A percentile compares a stretch with the other conserved stretches of the same genome.
Conservation (phyloP, 768 basidiomycete species). For the Hypholoma sublateritium region DNA sequence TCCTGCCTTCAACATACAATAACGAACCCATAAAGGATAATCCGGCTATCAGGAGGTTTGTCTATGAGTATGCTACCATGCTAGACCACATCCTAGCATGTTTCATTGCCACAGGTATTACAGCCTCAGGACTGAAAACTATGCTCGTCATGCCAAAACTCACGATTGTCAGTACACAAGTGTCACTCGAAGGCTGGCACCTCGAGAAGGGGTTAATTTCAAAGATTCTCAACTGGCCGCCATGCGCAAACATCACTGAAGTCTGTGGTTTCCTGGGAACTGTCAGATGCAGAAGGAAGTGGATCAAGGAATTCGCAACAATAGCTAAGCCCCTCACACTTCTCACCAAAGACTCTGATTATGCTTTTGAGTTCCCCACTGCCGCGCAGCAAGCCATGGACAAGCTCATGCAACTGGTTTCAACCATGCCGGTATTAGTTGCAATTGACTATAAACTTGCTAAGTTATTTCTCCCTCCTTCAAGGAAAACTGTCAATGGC, state of each 20-base stretch:
- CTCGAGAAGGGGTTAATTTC: slow-evolving; percentile 21
- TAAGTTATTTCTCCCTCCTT: slow-evolving; percentile 14
- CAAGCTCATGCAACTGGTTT: slow-evolving; percentile 25
- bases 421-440: slow-evolving; percentile 22
- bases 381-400: slow-evolving; percentile 18
- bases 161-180: slow-evolving; percentile 3
- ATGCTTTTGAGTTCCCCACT: slow-evolving; percentile 28
- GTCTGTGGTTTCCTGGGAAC: slow-evolving; percentile 31
- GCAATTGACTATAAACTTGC: slow-evolving; percentile 23
- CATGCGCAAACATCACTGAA: slow-evolving; percentile 17
- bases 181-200: slow-evolving; percentile 19
- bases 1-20: background rate
- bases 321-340: slow-evolving; percentile 16
- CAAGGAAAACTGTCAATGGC: slow-evolving; percentile 14
- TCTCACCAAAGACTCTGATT: slow-evolving; percentile 17
- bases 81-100: slow-evolving; percentile 5
- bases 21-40: background rate
- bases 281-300: slow-evolving; percentile 21
- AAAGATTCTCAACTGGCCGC: slow-evolving; percentile 26
- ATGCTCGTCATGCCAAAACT: slow-evolving; percentile 3
- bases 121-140: slow-evolving; percentile 8
- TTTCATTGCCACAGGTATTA: slow-evolving; percentile 9
- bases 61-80: slow-evolving; percentile 6
- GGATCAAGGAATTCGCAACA: slow-evolving; percentile 24
- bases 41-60: background rate